phyloP scores from a whole-genome alignment of 2,329 filamentous ascomycete genomes.

The Cladosporium austrohemisphaericum region DNA sequence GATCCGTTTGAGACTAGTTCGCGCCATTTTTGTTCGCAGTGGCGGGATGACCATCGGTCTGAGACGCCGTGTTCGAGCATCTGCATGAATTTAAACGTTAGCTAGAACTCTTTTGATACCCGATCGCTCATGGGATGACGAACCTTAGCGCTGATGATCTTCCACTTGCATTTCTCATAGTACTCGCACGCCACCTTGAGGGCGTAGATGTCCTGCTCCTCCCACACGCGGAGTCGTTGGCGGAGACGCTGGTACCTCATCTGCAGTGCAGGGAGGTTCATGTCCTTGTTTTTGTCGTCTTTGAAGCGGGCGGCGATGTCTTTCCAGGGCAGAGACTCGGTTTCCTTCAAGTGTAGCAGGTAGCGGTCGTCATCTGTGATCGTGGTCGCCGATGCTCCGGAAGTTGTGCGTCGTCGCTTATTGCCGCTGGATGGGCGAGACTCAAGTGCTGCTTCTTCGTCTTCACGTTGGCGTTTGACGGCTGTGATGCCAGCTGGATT shows the following conservation, averaged over 20 bases:
- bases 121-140: too few species aligned
- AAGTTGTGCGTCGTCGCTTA: slow-evolving; percentile 43
- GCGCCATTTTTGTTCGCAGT: slow-evolving; percentile 51
- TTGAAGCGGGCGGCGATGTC: slow-evolving; percentile 51
- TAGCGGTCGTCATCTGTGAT: slow-evolving; percentile 50
- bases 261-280: slow-evolving; percentile 51
- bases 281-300: slow-evolving; percentile 45
- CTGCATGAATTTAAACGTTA: slow-evolving; percentile 36
- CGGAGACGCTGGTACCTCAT: slow-evolving; percentile 53
- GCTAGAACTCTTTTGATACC: slow-evolving; percentile 5
- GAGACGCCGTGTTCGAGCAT: slow-evolving; percentile 50
- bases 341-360: slow-evolving; percentile 50
- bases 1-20: slow-evolving; percentile 38
- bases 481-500: slow-evolving; percentile 36
- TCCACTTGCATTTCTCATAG: slow-evolving; percentile 52
- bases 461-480: slow-evolving; percentile 37
- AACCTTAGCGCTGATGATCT: slow-evolving; percentile 52
- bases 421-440: background rate
- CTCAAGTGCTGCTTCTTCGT: slow-evolving; percentile 35
- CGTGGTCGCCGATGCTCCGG: slow-evolving; percentile 35
- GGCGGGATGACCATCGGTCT: slow-evolving; percentile 50
- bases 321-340: slow-evolving; percentile 53
- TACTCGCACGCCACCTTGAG: slow-evolving; percentile 50
- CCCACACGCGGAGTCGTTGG: slow-evolving; percentile 51
- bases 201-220: slow-evolving; percentile 48